Base-by-base conservation (phyloP, 2,329 filamentous ascomycete species). In the Cladosporium austrohemisphaericum region DNA sequence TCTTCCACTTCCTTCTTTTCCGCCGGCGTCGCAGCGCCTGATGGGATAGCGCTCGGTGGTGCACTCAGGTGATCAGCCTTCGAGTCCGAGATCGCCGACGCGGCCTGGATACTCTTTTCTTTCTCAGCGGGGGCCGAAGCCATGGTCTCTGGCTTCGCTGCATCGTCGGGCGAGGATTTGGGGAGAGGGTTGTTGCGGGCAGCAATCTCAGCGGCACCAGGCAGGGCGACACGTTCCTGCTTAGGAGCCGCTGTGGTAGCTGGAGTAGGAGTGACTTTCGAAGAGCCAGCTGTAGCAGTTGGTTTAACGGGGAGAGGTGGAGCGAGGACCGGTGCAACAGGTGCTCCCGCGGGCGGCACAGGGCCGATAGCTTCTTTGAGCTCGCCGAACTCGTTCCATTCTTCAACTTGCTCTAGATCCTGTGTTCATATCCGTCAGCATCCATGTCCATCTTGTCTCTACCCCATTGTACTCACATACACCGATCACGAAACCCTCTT, bases 301-400 rank as follows among this genome's bases (percentile, higher is more conserved):
- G 53, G 46, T 11, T 49, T 53, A 13, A 50, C 51, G 26, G 49
- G 43, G 33, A 37, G 36, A 41, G 53, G 55, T 20, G 60, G 60
- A 18, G 57, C 60, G 50, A 59, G 57, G 29, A 57, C 58, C 14
- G 61, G 55, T 19, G 60, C 62, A 4, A 51, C 51, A 36, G 55
- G 60, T 11, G 56, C 59, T 22, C 60, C 60, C 16, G 46, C 49
- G 9, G 60, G 46, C 5, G 60, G 60, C 66, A 70, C 79, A 75
- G 65, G 70, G 35, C 76, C 76, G 60, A 97, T 82, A 61, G 92
- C 86, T 70, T 92, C 82, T 68, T 90, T 89, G 54, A 98, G 80
- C 71, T 97, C 92, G 70, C 90, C 90, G 70, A 94, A 96, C 68
- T 98, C 93, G 74, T 98, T 98, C 93, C 92, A 97, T 67, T 98